Evolutionary conservation across 208 protist genomes (phyloP), one percentile per base, ranked within the genome.

Genomic region (Spongospora subterranea): DNA sequence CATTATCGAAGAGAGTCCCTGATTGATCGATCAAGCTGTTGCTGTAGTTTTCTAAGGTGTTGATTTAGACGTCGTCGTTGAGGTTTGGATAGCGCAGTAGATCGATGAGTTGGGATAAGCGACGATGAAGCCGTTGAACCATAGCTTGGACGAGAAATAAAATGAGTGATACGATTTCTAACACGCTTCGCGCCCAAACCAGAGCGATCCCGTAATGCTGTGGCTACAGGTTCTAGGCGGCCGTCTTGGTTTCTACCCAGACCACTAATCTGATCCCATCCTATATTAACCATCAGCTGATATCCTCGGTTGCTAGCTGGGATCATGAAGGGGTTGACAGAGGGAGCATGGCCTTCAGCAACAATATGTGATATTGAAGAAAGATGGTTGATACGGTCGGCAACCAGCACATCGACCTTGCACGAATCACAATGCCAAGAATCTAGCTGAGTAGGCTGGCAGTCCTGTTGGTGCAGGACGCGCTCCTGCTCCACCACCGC

Each of bases 191-290:
- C 71, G n/a, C 71, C 71, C 6, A 82, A n/a, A 43, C 71, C 71
- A 43, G 71, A 82, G 6, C 71, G 6, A n/a, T 82, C 71, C 6
- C 71, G n/a, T 20, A 35, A n/a, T 35, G n/a, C 6, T 6, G 71
- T 82, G 71, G 71, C 71, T 20, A 82, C n/a, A 6, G 71, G 71
- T 39, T 82, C 35, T 20, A 6, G 71, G 13, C 35, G n/a, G 6
- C 71, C 71, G 6, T 82, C 17, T n/a, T 82, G 17, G 71, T 39
- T 39, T 13, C 13, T 43, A 20, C 71, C 71, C 71, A 82, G 71
- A n/a, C 71, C 71, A n/a, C 17, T 82, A 43, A 6, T n/a, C n/a
- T 82, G 17, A 43, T 82, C n/a, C 71, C 71, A 82, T 39, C 71
- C 71, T 20, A 82, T 6, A 20, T 35, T 13, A 43, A 82, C 71